phyloP scores from a whole-genome alignment of 306 rosid species.

The Vigna trinervia region DNA sequence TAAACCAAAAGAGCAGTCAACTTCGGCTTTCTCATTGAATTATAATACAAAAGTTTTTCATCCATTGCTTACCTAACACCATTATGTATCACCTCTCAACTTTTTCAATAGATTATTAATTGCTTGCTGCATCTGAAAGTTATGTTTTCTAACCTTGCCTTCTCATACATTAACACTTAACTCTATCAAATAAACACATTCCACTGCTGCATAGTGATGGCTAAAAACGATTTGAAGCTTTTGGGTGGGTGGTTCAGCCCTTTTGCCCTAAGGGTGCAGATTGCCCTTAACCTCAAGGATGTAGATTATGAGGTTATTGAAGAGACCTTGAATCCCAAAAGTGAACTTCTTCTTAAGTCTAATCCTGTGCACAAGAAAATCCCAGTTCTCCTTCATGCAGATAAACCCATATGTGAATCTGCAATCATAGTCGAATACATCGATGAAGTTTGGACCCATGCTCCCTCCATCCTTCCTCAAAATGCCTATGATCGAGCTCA shows the following conservation, averaged over 20 bases:
- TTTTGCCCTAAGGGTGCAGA: conserved; percentile 45
- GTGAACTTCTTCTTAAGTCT: conserved; percentile 59
- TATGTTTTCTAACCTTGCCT: background rate
- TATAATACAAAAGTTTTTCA: no score
- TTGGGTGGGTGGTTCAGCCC: conserved; percentile 56
- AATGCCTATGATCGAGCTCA: conserved; percentile 60
- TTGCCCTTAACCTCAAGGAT: conserved; percentile 60
- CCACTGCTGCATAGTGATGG: conserved; percentile 37
- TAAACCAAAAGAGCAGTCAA: background rate
- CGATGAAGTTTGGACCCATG: conserved; percentile 59
- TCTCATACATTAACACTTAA: background rate
- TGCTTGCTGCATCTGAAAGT: background rate
- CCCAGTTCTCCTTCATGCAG: conserved; percentile 63
- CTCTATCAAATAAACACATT: background rate
- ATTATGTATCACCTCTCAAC: background rate
- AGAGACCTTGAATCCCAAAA: conserved; percentile 51
- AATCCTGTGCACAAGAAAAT: conserved; percentile 69
- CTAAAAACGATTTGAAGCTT: conserved; percentile 49
- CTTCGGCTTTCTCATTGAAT: background rate
- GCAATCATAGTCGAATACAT: conserved; percentile 60
- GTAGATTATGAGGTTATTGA: conserved; percentile 50
- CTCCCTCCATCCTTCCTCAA: conserved; percentile 56
- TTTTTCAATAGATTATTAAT: no score
- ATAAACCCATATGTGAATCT: conserved; percentile 60
- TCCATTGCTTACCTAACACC: no score